These are phyloP conservation scores for Globisporangium spinosum DNA, from an alignment of 352 stramenopile genomes.

Conservation along the genomic window DNA sequence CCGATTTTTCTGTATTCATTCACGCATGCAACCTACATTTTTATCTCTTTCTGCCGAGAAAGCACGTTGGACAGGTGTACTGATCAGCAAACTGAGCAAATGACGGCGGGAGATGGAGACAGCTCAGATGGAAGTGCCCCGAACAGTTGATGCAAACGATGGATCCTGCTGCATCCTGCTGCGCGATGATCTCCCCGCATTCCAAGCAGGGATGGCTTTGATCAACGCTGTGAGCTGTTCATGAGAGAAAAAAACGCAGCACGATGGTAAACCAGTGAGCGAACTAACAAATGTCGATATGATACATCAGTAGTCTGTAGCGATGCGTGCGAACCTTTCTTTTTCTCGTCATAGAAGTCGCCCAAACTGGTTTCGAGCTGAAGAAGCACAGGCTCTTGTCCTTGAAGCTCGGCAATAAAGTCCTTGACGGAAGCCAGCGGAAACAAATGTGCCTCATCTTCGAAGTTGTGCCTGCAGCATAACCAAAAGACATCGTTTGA, in stretches of 20 bases:
- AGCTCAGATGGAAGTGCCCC: conserved; percentile 47
- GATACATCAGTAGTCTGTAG: not conserved
- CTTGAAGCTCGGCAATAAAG: conserved; percentile 30
- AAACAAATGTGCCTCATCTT: conserved; percentile 69
- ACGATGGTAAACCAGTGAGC: not conserved
- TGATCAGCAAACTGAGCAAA: conserved; percentile 54
- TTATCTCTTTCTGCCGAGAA: conserved; percentile 38
- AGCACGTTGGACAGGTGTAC: conserved; percentile 66
- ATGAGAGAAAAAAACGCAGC: not conserved
- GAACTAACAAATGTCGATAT: not conserved
- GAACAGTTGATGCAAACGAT: conserved; percentile 52
- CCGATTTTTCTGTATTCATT: not conserved
- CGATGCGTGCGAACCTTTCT: conserved; percentile 2
- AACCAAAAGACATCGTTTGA: not conserved
- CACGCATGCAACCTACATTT: not conserved
- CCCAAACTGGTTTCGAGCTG: conserved; percentile 27
- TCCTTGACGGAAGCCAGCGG: conserved; percentile 39
- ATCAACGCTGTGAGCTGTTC: not conserved
- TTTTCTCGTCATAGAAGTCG: conserved; percentile 10
- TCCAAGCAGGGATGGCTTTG: conserved; percentile 29
- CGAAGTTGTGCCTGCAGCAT: conserved; percentile 40
- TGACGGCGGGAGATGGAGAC: conserved; percentile 48
- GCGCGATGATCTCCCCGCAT: conserved; percentile 32
- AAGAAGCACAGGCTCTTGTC: conserved; percentile 29
- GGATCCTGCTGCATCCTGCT: conserved; percentile 24